Base-by-base conservation (phyloP, 2,329 filamentous ascomycete genomes). In the Rasamsonia emersonii region DNA sequence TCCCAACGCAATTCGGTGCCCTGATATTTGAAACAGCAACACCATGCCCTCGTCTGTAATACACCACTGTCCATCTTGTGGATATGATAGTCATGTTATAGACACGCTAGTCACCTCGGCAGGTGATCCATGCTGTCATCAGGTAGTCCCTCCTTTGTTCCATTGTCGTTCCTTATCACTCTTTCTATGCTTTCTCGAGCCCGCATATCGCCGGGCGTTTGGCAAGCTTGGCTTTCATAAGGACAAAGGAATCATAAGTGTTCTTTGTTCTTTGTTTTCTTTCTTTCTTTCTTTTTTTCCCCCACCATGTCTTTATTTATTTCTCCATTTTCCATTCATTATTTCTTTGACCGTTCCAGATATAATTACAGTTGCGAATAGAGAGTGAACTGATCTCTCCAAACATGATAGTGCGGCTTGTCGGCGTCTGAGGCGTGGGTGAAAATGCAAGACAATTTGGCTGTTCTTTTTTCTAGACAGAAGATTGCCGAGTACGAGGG, bases 361-460 rank as follows among this genome's bases (percentile, higher is more conserved):
- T n/a, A n/a, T n/a, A n/a, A n/a, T n/a, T n/a, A n/a, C n/a, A n/a
- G n/a, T n/a, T n/a, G n/a, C n/a, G n/a, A n/a, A n/a, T n/a, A n/a
- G n/a, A n/a, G n/a, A n/a, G n/a, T n/a, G n/a, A n/a, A n/a, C n/a
- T n/a, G n/a, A n/a, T n/a, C n/a, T n/a, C n/a, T n/a, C n/a, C n/a
- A n/a, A n/a, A n/a, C n/a, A n/a, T n/a, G n/a, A n/a, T 45, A 65
- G 61, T 62, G 60, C 41, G 58, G 61, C n/a, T 43, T 64, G 31
- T 61, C 59, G 19, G 53, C 49, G 18, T 53, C 50, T 4, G 59
- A 62, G 44, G 49, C 54, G 51, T 67, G 62, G 40, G 71, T 74
- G 64, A 76, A 81, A 58, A 72, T 77, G 48, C 78, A 88, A 53
- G 83, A 93, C 42, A 86, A 93, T 46, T 79, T 94, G 20, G 73